Conservation (phyloP, 1,284 basidiomycete genomes). For the Leccinum huronense region DNA sequence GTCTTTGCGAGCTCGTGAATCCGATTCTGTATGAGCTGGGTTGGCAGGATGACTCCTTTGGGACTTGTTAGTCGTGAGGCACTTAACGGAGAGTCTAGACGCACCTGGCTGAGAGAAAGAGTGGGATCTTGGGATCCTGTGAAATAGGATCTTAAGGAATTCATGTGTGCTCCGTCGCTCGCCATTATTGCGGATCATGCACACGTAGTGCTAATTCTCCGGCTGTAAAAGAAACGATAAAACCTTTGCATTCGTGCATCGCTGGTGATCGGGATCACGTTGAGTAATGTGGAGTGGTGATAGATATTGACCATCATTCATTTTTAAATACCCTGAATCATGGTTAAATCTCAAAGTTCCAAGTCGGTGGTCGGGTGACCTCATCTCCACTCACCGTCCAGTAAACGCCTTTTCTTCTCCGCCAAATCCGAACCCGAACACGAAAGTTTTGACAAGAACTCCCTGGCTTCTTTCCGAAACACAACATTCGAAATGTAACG, state of each 20-base stretch:
- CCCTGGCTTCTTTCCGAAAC: slow-evolving; percentile 36
- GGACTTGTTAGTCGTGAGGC: slow-evolving; percentile 11
- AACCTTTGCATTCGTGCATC: slow-evolving; percentile 51
- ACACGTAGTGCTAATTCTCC: slow-evolving; percentile 45
- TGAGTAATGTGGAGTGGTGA: slow-evolving; percentile 49
- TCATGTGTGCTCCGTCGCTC: slow-evolving; percentile 30
- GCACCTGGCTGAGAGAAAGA: slow-evolving; percentile 43
- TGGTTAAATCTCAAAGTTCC: not conserved
- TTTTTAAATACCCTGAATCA: slow-evolving; percentile 46
- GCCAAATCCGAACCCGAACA: slow-evolving; percentile 57
- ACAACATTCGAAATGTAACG: slow-evolving; percentile 44
- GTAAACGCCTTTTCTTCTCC: slow-evolving; percentile 33
- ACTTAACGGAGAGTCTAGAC: too few relatives aligned
- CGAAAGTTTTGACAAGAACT: slow-evolving; percentile 25
- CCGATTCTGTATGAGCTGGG: slow-evolving; percentile 67
- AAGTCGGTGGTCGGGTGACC: not conserved
- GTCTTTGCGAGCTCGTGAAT: slow-evolving; percentile 74
- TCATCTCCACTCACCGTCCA: slow-evolving; percentile 21
- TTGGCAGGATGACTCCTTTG: slow-evolving; percentile 58
- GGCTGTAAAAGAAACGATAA: slow-evolving; percentile 43
- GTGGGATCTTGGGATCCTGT: slow-evolving; percentile 38
- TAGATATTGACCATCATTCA: slow-evolving; percentile 52
- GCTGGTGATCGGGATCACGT: slow-evolving; percentile 42
- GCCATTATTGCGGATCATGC: slow-evolving; percentile 23
- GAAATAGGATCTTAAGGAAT: slow-evolving; percentile 38